These are phyloP conservation scores for Epichloe hybrida DNA, from an alignment of 2,329 filamentous ascomycete species.

Conservation along the genomic window DNA sequence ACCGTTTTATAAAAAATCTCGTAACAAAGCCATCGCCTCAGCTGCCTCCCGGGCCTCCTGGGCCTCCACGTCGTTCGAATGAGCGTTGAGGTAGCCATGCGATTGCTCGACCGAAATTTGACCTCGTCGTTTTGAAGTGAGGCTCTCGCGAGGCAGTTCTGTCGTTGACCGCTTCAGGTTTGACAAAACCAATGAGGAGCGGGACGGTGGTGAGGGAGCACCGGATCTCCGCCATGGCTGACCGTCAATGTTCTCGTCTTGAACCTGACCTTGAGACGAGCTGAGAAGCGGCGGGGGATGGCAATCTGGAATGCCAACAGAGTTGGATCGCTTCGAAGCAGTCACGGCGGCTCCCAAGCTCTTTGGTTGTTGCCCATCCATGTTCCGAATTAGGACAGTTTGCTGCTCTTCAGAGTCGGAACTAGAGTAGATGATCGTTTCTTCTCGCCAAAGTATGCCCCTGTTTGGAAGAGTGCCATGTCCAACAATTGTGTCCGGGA, in stretches of 20 bases:
- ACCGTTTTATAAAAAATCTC: background rate
- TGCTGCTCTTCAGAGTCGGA: no score
- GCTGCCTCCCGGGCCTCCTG: no score
- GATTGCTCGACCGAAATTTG: background rate
- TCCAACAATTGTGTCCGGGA: no score
- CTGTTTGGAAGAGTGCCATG: no score
- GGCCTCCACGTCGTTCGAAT: no score
- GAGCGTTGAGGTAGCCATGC: background rate
- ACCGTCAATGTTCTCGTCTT: background rate
- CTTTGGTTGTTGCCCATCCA: no score
- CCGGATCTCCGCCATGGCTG: constrained; percentile 1
- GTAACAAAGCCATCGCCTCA: background rate
- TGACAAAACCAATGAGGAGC: background rate
- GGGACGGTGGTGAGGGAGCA: background rate
- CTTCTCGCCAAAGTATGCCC: no score
- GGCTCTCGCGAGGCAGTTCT: background rate
- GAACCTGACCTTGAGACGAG: background rate
- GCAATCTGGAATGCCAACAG: no score
- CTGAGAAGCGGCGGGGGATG: background rate
- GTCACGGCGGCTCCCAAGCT: no score
- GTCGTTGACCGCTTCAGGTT: background rate
- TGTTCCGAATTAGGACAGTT: no score
- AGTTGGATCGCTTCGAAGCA: no score
- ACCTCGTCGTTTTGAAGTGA: constrained; percentile 1
- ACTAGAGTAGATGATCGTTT: no score